phyloP scores from a whole-genome alignment of 2,329 filamentous ascomycete genomes.

The Cadophora sp. region DNA sequence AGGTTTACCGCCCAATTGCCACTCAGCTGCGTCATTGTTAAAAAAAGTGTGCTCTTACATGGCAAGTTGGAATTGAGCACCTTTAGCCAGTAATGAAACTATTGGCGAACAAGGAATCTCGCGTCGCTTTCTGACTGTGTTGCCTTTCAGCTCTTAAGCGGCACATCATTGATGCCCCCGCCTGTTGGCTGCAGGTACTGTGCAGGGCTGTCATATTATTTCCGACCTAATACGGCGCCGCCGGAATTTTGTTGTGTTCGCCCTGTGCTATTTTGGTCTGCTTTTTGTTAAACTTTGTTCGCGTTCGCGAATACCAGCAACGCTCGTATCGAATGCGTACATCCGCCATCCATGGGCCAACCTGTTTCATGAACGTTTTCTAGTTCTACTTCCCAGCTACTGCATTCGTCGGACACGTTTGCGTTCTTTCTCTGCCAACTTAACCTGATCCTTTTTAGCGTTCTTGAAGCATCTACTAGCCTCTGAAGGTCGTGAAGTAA shows the following conservation, averaged over 20 bases:
- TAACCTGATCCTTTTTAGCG: not conserved
- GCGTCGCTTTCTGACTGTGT: not conserved
- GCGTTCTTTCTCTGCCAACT: not conserved
- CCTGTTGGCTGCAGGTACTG: not conserved
- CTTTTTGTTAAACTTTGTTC: not conserved
- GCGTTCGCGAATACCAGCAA: no score
- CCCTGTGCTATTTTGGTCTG: not conserved
- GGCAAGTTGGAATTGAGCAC: not conserved
- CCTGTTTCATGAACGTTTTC: no score
- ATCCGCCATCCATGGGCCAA: no score
- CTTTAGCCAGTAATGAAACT: conserved; percentile 5
- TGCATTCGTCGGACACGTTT: no score
- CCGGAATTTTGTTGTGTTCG: not conserved
- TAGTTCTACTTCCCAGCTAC: no score
- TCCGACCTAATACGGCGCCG: not conserved
- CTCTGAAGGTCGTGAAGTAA: not conserved
- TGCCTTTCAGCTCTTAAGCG: conserved; percentile 2
- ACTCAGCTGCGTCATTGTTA: not conserved
- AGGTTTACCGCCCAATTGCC: conserved; percentile 1
- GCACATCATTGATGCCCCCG: not conserved
- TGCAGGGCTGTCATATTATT: not conserved
- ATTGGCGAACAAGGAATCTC: not conserved
- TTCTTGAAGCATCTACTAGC: not conserved
- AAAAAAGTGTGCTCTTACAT: not conserved
- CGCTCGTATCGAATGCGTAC: no score